Evolutionary conservation across 2,329 filamentous ascomycete genomes (phyloP), one percentile per base, ranked within the genome.

Genomic region (Immersiporthe knoxdaviesiana): DNA sequence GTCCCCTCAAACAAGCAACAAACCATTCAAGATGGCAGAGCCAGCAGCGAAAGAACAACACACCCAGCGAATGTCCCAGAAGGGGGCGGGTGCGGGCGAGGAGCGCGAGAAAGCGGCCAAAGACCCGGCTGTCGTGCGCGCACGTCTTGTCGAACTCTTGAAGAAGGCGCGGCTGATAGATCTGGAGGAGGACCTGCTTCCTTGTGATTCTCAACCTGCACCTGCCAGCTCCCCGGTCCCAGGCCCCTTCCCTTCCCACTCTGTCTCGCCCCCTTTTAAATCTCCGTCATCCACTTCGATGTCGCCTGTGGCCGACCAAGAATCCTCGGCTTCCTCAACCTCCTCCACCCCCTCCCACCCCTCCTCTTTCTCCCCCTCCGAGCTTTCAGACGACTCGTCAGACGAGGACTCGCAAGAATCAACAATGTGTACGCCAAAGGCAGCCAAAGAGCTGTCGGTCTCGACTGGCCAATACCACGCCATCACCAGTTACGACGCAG

Each of bases 361-460:
- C 35, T 35, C 56, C 3, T 69, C 37, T 30, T 47, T 35, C 1
- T 56, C 21, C 1, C 14, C 47, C 16, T 47, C 61, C 35, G 47
- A 65, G 27, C 50, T 62, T 47, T 60, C 56, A 27, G 21, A 60
- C 5, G 47, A 21, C 37, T 63, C 37, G 1, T 52, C 39, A 6
- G 68, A 69, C 44, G 21, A 47, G 6, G 30, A 18, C 1, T 11
- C 27, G 27, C n/a, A 16, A 35, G 21, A 18, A 27, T 41, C 10
- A 14, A 11, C 32, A 14, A 63, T 44, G 32, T 41, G 35, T n/a
- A 44, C 41, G 1, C 59, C 60, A 8, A 59, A 39, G 18, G 37
- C 35, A 27, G 66, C 66, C 18, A 68, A 64, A 30, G 54, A n/a
- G n/a, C n/a, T 66, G 64, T 66, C 64, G 6, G 24, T 58, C 4